Evolutionary conservation across 768 basidiomycete species (phyloP).

Genomic region (Hysterangium stoloniferum): DNA sequence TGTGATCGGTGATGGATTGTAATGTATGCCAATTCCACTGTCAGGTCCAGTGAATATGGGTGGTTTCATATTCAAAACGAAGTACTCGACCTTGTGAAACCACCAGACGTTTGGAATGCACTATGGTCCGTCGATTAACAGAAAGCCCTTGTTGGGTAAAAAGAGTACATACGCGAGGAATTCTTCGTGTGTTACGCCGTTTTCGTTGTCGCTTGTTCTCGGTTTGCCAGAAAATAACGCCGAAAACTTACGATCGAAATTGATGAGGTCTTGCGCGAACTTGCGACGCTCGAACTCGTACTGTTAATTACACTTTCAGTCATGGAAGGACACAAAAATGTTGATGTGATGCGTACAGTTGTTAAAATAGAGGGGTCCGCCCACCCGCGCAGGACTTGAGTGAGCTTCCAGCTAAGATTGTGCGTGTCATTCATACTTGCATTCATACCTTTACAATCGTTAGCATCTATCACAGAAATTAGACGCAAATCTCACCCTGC

Average conservation of each 20-base stretch:
- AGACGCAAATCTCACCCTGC: slow-evolving; percentile 33
- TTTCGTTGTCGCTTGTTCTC: slow-evolving; percentile 34
- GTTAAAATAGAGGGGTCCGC: slow-evolving; percentile 39
- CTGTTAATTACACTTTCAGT: slow-evolving; percentile 25
- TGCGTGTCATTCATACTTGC: slow-evolving; percentile 71
- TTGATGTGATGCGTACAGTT: slow-evolving; percentile 29
- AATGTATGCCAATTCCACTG: slow-evolving; percentile 48
- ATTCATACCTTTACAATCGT: slow-evolving; percentile 43
- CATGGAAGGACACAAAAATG: not conserved
- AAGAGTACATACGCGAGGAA: slow-evolving; percentile 35
- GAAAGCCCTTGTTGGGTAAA: not conserved
- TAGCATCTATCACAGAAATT: not conserved
- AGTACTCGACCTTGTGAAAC: slow-evolving; percentile 30
- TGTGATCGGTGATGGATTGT: slow-evolving; percentile 40
- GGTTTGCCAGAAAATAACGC: slow-evolving; percentile 65
- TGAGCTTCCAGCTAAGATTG: slow-evolving; percentile 65
- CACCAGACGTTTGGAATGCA: slow-evolving; percentile 45
- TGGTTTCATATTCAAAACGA: not conserved
- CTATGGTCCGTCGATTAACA: slow-evolving; percentile 20
- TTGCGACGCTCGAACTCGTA: slow-evolving; percentile 62
- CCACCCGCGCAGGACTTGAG: slow-evolving; percentile 48
- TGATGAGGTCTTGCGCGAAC: slow-evolving; percentile 65
- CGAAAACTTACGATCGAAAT: slow-evolving; percentile 60
- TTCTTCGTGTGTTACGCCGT: slow-evolving; percentile 40
- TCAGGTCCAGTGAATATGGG: not conserved